Evolutionary conservation across 306 rosid genomes (phyloP).

Genomic region (Acacia confusa): DNA sequence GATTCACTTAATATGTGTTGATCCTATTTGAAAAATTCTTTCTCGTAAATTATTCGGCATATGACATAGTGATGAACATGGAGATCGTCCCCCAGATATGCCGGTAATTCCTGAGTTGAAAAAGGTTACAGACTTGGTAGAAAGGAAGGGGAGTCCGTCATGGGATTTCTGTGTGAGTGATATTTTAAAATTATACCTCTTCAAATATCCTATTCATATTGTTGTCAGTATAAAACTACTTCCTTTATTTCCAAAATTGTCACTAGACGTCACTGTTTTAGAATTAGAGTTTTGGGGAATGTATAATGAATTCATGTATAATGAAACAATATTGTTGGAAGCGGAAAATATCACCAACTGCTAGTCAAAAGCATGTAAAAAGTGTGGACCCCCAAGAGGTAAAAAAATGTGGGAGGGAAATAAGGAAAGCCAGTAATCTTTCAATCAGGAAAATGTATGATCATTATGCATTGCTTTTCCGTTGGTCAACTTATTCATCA

Average conservation of each 20-base stretch:
- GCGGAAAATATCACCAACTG: slow-evolving; percentile 67
- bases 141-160: slow-evolving; percentile 45
- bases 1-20: neutral
- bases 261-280: neutral
- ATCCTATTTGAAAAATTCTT: neutral
- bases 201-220: neutral
- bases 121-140: slow-evolving; percentile 35
- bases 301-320: neutral
- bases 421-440: slow-evolving; percentile 12
- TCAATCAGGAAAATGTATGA: slow-evolving; percentile 41
- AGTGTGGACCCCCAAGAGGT: slow-evolving; percentile 17
- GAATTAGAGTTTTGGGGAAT: neutral
- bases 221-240: neutral
- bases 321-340: slow-evolving; percentile 39
- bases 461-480: neutral
- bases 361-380: slow-evolving; percentile 35
- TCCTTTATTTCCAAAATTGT: neutral
- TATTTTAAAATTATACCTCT: neutral
- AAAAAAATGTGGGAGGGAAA: slow-evolving; percentile 17
- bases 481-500: neutral
- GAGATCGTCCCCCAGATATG: slow-evolving; percentile 45
- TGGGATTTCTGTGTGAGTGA: slow-evolving; percentile 72
- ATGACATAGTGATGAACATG: slow-evolving; percentile 14
- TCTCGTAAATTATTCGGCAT: neutral
- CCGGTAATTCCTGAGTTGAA: slow-evolving; percentile 55